Conservation (phyloP, 2,329 filamentous ascomycete genomes). For the Alternaria sp. region DNA sequence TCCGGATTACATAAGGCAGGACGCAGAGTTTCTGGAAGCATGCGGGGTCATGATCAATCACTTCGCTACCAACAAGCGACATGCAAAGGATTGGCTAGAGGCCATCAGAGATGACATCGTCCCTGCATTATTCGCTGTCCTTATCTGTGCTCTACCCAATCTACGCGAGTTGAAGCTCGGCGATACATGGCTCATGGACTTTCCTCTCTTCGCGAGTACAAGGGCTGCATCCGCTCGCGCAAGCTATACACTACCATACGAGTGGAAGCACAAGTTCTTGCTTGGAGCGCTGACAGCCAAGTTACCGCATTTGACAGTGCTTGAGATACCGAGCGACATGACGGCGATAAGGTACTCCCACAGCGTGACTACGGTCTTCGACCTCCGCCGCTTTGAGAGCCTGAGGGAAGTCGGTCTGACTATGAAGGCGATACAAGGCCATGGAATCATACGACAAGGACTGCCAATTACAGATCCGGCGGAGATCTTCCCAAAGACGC, state of each 20-base stretch:
- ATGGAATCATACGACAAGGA: neutral
- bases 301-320: neutral
- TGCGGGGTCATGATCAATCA: slow-evolving; percentile 5
- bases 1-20: neutral
- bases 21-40: neutral
- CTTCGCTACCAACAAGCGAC: neutral
- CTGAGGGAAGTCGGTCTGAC: slow-evolving; percentile 17
- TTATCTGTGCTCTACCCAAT: slow-evolving; percentile 14
- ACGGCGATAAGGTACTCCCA: neutral
- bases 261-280: slow-evolving; percentile 7
- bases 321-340: slow-evolving; percentile 19
- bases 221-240: neutral
- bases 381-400: slow-evolving; percentile 12
- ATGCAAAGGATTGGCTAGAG: neutral
- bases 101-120: slow-evolving; percentile 12
- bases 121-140: slow-evolving; percentile 12
- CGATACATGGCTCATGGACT: slow-evolving; percentile 22
- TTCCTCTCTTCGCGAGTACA: slow-evolving; percentile 13
- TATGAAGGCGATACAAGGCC: slow-evolving; percentile 14
- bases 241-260: neutral
- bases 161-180: slow-evolving; percentile 17
- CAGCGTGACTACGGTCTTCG: neutral
- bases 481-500: slow-evolving; percentile 14
- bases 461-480: neutral
- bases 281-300: neutral